A percentile compares a stretch with the other conserved stretches of the same genome.
Conservation (phyloP, 352 stramenopile genomes). For the Pythium rhizo-oryzae region DNA sequence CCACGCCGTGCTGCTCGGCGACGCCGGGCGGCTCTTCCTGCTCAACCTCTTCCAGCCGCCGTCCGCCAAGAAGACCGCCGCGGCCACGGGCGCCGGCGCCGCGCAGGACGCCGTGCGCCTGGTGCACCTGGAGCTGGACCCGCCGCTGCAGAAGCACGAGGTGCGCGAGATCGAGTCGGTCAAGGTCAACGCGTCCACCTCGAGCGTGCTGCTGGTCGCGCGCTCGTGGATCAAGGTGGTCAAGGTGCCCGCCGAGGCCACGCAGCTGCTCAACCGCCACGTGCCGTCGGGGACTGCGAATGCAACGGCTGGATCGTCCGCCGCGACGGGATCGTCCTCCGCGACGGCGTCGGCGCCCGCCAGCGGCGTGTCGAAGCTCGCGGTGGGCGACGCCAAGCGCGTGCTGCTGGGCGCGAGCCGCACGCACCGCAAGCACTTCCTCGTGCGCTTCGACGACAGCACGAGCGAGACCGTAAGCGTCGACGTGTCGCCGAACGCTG, state of each 20-base stretch:
- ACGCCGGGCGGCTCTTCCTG: slow-evolving; percentile 50
- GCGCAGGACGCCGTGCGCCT: slow-evolving; percentile 28
- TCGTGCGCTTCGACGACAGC: slow-evolving; percentile 55
- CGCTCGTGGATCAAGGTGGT: slow-evolving; percentile 66
- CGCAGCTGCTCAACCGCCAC: slow-evolving; percentile 16
- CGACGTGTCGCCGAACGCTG: slow-evolving; percentile 28
- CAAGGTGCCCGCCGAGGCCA: slow-evolving; percentile 40
- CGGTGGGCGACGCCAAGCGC: slow-evolving; percentile 18
- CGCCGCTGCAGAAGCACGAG: slow-evolving; percentile 51
- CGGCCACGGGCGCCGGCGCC: background rate
- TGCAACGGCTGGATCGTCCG: no score
- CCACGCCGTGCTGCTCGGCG: slow-evolving; percentile 51
- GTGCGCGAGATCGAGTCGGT: slow-evolving; percentile 56
- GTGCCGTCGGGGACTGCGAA: background rate
- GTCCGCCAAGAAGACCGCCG: slow-evolving; percentile 17
- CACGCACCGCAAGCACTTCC: slow-evolving; percentile 37
- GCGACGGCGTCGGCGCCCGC: background rate
- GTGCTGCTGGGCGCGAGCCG: slow-evolving; percentile 7
- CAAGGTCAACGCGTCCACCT: slow-evolving; percentile 56
- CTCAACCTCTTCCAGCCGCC: slow-evolving; percentile 55
- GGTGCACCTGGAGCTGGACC: slow-evolving; percentile 61
- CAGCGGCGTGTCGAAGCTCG: slow-evolving; percentile 9
- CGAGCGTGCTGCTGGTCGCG: slow-evolving; percentile 56
- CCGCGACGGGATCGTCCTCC: background rate
- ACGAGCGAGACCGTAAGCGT: slow-evolving; percentile 30